Percentiles rank a stretch among this genome's conserved stretches.
Evolutionary conservation across 805 yeast genomes (phyloP).

Genomic region (Candida ovalis): DNA sequence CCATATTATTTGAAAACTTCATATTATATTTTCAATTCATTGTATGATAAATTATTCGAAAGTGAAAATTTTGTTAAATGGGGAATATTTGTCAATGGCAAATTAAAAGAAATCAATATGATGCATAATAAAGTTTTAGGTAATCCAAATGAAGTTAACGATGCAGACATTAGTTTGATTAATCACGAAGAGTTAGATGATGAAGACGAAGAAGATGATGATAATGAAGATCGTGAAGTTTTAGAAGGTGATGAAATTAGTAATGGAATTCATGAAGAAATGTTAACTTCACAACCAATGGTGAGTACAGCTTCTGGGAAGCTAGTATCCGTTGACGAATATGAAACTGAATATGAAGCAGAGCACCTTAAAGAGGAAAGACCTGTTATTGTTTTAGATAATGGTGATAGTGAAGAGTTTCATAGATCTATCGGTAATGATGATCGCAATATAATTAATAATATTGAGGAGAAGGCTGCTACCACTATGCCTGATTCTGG

Average conservation of each 20-base stretch:
- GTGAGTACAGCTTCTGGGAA: not conserved
- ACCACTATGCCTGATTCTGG: slow-evolving; percentile 4
- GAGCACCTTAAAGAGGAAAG: slow-evolving; percentile 1
- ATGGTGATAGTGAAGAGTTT: slow-evolving; percentile 43
- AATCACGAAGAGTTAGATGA: slow-evolving; percentile 21
- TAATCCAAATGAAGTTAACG: slow-evolving; percentile 34
- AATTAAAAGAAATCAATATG: slow-evolving; percentile 48
- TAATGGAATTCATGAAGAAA: slow-evolving; percentile 1
- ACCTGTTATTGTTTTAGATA: slow-evolving; percentile 31
- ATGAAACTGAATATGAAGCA: slow-evolving; percentile 7
- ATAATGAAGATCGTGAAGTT: slow-evolving; percentile 16
- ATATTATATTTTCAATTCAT: slow-evolving; percentile 29
- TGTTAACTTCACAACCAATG: slow-evolving; percentile 15
- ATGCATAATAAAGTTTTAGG: slow-evolving; percentile 57
- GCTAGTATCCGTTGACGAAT: not conserved
- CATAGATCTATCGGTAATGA: slow-evolving; percentile 34
- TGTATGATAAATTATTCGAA: slow-evolving; percentile 29
- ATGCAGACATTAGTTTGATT: slow-evolving; percentile 4
- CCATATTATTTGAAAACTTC: slow-evolving; percentile 31
- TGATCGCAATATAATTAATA: slow-evolving; percentile 23
- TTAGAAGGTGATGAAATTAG: not conserved
- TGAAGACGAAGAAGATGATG: slow-evolving; percentile 24
- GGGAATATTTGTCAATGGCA: slow-evolving; percentile 48
- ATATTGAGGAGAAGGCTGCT: slow-evolving; percentile 12
- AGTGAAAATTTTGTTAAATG: slow-evolving; percentile 31